Conservation (phyloP, 306 rosid species). For the Quercus rubra region DNA sequence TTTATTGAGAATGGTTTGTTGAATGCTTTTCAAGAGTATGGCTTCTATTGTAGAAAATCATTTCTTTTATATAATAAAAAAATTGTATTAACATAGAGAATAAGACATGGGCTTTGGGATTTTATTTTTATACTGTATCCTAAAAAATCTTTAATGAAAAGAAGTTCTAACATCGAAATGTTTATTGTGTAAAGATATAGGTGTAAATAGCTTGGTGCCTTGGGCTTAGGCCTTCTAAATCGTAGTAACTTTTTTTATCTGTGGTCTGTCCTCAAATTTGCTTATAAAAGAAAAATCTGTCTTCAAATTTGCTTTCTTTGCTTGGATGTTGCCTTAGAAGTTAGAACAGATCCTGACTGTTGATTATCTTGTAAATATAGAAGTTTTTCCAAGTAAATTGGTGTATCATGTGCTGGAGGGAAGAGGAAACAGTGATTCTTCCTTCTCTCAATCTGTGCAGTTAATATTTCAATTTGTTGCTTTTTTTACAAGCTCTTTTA, state of each 20-base stretch:
- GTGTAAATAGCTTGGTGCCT: background rate
- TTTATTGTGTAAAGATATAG: background rate
- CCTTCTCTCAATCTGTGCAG: background rate
- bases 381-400: background rate
- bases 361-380: background rate
- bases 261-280: background rate
- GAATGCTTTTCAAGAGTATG: background rate
- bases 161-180: background rate
- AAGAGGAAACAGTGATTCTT: background rate
- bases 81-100: too few species aligned
- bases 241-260: background rate
- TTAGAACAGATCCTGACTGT: too few species aligned
- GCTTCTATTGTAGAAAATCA: background rate
- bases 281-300: background rate
- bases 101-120: too few species aligned
- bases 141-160: too few species aligned
- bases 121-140: too few species aligned
- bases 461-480: background rate
- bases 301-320: background rate
- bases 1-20: background rate
- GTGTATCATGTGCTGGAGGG: background rate
- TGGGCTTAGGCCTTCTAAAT: background rate
- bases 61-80: background rate
- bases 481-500: background rate
- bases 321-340: background rate